Base-by-base conservation (phyloP, 2,329 filamentous ascomycete species). In the Colletotrichum australisinense region DNA sequence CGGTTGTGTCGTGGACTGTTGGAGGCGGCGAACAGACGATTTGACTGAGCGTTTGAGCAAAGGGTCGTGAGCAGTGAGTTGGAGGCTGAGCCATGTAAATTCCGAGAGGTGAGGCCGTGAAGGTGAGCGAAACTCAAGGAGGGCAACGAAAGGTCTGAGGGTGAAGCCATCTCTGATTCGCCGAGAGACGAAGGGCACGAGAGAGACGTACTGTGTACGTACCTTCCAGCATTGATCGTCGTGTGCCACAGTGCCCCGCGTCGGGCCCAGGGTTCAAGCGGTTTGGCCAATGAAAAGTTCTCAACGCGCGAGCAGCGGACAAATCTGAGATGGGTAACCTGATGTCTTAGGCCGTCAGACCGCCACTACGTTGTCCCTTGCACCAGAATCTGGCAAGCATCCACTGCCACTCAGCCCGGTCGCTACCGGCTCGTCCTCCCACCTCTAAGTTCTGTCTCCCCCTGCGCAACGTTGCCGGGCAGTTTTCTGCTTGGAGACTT, bases 331-430 rank as follows among this genome's bases (percentile, higher is more conserved):
- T 32, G 28, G 22, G 19, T 7, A 2, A 24, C 69, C 66, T 64
- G 42, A 28, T 0, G 5, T 2, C 0, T 69, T 28, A 60, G 66
- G 66, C 66, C 59, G n/a, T 8, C 16, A 14, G 38, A 30, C 53
- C 65, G 66, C 30, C 64, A 72, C 58, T 53, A 72, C 57, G 63
- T 63, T 63, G 35, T 72, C 58, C 52, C 69, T 63, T 69, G 49
- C 69, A 63, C 64, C 28, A 32, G 26, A 42, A 42, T 42, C 38
- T 42, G 38, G 38, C 14, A 42, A 42, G 14, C 38, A 42, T 42
- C 38, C 38, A 42, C 38, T 7, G 38, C 38, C 38, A 19, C 38
- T 28, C 35, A 24, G 46, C 62, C 42, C 22, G 32, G 26, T 49
- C 56, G 28, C 42, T 26, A 46, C 57, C 16, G 32, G 32, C 22